Base-by-base conservation (phyloP, 1,139 yeast genomes). In the Debaryomycetaceae sp. region DNA sequence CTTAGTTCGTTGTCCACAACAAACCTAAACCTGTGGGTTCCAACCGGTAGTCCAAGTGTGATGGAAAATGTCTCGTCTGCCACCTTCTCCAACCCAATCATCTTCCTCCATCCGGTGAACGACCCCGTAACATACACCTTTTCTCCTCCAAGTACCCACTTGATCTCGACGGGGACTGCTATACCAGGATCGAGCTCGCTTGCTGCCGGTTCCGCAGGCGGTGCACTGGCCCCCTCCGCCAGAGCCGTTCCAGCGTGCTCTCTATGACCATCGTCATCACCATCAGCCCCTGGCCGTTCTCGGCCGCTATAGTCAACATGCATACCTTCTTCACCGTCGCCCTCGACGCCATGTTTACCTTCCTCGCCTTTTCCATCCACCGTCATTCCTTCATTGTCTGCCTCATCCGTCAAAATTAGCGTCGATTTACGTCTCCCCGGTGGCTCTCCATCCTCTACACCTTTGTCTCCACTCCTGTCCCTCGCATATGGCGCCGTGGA, bases 81-180 rank as follows among this genome's bases (percentile, higher is more conserved):
- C 43, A 78, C 81, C 50, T 77, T 79, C 31, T 78, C 74, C 46
- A 74, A 65, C 2, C 79, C 77, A 50, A 74, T 73, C 79, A 74
- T 74, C 51, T 74, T 74, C 46, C 78, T 62, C 79, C 79, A 74
- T 5, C 76, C 78, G 0, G 79, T 74, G 51, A 74, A 74, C 5
- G 77, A 71, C 2, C 79, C 79, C 8, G 79, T 74, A 5, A 74
- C 77, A 51, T 74, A 74, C 1, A 93, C 98, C 57, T 87, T 87
- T 43, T 80, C 80, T 49, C 98, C 98, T 9, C 97, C 97, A 64
- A 91, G 97, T 20, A 83, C 84, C 99, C 99, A 93, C 54, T 81
- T 83, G 44, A 93, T 84, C 46, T 86, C 90, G 1, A 91, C 85
- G 0, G 95, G 89, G 35, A 88, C 75, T 36, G 84, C 67, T 6